Base-by-base conservation (phyloP, 1,139 yeast genomes). In the Pneumocystis murina region DNA sequence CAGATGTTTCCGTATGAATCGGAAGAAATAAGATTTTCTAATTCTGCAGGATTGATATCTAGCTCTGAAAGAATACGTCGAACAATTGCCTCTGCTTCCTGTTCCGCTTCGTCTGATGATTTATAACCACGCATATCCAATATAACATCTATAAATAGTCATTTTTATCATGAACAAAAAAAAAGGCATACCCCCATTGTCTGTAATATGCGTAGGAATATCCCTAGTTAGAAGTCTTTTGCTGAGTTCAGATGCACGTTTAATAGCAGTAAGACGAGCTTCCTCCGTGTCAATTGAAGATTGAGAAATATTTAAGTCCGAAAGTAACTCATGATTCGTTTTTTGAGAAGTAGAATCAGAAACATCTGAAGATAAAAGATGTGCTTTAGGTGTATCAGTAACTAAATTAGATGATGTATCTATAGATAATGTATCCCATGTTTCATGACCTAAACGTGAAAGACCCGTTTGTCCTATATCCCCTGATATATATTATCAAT, bases 111-210 rank as follows among this genome's bases (percentile, higher is more conserved):
- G 48, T 86, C 85, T 69, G 86, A 88, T 41, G 96, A 87, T 75
- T 91, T 92, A 75, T 94, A 94, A 35, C 99, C 99, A 70, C 90
- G 95, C 85, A 92, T 88, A 75, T 94, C 99, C 62, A 94, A 77
- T 61, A 91, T 82, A 71, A 94, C 80, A 72, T 91, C 96, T 28
- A 3, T 24, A 58, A 10, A 2, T 10, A 1, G n/a, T 30, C 5
- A 58, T 24, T 58, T 38, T 38, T 30, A 17, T 17, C 12, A 3
- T 6, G n/a, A 38, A 58, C 1, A 2, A 17, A 12, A 58, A 58
- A 58, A 38, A 10, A 28, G 7, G 7, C n/a, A 58, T 30, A 58
- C 60, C 60, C 14, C 98, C 98, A 70, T 89, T 88, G 68, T 86
- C 85, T 68, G 89, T 95, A 59, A 91, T 82, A 69, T 85, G 89